Evolutionary conservation across 2,329 filamentous ascomycete species (phyloP).

Genomic region (Cercospora berteroae): DNA sequence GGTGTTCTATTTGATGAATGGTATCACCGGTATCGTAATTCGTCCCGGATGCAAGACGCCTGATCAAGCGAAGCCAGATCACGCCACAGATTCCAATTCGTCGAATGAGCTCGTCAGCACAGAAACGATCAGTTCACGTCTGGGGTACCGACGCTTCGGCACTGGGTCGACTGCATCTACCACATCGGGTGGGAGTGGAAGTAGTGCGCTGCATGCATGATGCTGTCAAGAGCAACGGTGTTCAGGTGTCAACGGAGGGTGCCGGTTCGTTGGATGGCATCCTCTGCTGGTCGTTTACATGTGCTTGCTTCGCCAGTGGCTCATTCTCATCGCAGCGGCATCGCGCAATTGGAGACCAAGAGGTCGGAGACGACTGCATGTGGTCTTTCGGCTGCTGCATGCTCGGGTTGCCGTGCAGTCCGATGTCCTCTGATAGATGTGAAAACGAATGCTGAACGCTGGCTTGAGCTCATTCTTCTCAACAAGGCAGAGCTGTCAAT

Average conservation of each 20-base stretch:
- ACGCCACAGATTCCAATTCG: constrained; percentile 7
- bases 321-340: not conserved
- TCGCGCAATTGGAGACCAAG: not conserved
- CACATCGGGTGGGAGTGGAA: not conserved
- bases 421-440: not conserved
- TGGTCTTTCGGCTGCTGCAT: not conserved
- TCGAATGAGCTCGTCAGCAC: not conserved
- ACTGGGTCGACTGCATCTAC: constrained; percentile 4
- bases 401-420: not conserved
- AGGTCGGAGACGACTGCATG: not conserved
- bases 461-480: not conserved
- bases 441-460: not conserved
- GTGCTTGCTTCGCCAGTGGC: not conserved
- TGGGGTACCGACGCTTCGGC: constrained; percentile 1
- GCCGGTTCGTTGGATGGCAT: not conserved
- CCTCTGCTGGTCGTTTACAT: not conserved
- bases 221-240: not conserved
- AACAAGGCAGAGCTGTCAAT: not conserved
- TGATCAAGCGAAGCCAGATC: constrained; percentile 7
- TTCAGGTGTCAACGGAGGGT: not conserved
- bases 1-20: not conserved
- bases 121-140: not conserved
- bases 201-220: not conserved
- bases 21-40: not conserved
- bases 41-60: not conserved